phyloP scores from a whole-genome alignment of 768 basidiomycete species.

The Wakefieldia striispora region DNA sequence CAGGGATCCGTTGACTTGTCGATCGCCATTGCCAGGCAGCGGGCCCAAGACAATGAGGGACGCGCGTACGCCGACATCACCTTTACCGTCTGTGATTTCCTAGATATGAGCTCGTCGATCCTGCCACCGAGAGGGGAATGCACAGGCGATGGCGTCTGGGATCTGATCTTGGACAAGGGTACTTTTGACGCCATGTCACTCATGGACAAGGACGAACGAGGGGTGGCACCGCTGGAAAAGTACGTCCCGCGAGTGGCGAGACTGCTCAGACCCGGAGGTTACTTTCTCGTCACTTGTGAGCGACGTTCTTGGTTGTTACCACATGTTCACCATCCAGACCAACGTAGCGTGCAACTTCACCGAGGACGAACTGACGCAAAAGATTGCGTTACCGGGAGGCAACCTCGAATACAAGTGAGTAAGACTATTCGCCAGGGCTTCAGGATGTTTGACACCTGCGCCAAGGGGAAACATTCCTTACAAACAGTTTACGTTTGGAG shows the following conservation, averaged over 20 bases:
- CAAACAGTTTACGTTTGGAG: slow-evolving; percentile 73
- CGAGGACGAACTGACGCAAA: slow-evolving; percentile 62
- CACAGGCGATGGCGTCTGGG: slow-evolving; percentile 45
- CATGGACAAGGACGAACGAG: slow-evolving; percentile 54
- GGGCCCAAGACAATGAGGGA: slow-evolving; percentile 18
- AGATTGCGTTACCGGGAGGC: slow-evolving; percentile 47
- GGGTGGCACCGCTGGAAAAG: slow-evolving; percentile 47
- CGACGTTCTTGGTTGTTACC: background rate
- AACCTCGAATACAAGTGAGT: slow-evolving; percentile 65
- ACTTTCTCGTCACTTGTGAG: slow-evolving; percentile 81
- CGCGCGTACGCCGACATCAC: slow-evolving; percentile 30
- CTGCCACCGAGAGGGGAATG: slow-evolving; percentile 11
- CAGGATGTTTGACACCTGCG: background rate
- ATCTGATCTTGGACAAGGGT: slow-evolving; percentile 82
- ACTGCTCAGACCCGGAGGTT: slow-evolving; percentile 63
- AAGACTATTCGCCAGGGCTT: background rate
- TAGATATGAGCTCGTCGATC: slow-evolving; percentile 48
- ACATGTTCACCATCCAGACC: background rate
- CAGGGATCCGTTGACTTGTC: slow-evolving; percentile 66
- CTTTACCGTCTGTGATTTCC: slow-evolving; percentile 65
- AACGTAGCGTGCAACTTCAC: slow-evolving; percentile 79
- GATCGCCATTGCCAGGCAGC: slow-evolving; percentile 48
- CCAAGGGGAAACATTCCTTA: slow-evolving; percentile 70
- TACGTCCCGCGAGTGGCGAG: slow-evolving; percentile 59
- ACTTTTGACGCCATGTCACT: slow-evolving; percentile 85